Evolutionary conservation across 2,329 filamentous ascomycete species (phyloP).

Genomic region (Dactylellina haptotyla): DNA sequence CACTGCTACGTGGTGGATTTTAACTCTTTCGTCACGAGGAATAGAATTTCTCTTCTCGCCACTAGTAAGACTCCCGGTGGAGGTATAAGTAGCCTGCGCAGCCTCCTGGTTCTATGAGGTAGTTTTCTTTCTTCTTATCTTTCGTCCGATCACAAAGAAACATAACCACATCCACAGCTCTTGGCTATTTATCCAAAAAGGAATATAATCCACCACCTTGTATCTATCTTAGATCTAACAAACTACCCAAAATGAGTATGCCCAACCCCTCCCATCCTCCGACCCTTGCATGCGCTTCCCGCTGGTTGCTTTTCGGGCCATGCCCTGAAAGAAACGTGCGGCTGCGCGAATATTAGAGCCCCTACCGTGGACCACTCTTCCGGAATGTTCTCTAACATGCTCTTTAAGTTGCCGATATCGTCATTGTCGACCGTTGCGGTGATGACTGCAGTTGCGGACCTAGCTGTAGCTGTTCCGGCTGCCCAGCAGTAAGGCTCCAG

Average conservation of each 20-base stretch:
- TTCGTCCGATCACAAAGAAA: constrained; percentile 22
- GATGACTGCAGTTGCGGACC: constrained; percentile 36
- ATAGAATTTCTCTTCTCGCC: neutral
- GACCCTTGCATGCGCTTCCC: neutral
- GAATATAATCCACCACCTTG: constrained; percentile 8
- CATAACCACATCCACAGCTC: neutral
- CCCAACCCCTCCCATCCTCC: constrained; percentile 6
- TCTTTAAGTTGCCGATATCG: constrained; percentile 28
- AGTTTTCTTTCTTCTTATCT: constrained; percentile 28
- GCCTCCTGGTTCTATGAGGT: neutral
- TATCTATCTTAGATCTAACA: too few species aligned
- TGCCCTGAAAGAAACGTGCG: too few species aligned
- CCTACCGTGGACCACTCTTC: constrained; percentile 15
- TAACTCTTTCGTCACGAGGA: constrained; percentile 20
- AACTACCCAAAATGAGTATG: constrained; percentile 41
- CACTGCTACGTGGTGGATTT: constrained; percentile 1
- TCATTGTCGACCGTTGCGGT: constrained; percentile 43
- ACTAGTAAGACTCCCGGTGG: neutral
- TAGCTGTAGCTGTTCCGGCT: constrained; percentile 19
- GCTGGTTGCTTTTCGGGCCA: constrained; percentile 1
- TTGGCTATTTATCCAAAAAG: constrained; percentile 6
- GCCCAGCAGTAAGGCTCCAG: constrained; percentile 25
- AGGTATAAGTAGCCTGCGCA: constrained; percentile 38
- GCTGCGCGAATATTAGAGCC: too few species aligned
- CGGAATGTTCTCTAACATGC: constrained; percentile 12